Evolutionary conservation across 2,329 filamentous ascomycete genomes (phyloP).

Genomic region (Alternaria sp.): DNA sequence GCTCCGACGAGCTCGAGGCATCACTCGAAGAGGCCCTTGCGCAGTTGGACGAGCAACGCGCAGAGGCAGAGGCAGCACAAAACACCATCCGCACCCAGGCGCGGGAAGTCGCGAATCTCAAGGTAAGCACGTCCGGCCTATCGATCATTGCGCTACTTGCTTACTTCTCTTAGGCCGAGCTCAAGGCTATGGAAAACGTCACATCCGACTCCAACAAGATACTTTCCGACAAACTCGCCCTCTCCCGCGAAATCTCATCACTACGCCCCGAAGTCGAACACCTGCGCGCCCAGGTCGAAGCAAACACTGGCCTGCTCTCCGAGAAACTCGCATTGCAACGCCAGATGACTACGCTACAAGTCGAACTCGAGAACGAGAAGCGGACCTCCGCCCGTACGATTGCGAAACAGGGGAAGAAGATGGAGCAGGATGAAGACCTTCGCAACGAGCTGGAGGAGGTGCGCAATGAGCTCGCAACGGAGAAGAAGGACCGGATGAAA

Average conservation of each 20-base stretch:
- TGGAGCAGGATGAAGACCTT: conserved; percentile 56
- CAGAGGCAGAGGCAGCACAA: conserved; percentile 53
- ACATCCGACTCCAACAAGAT: conserved; percentile 74
- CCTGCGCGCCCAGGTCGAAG: conserved; percentile 62
- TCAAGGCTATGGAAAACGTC: conserved; percentile 70
- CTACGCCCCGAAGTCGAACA: conserved; percentile 69
- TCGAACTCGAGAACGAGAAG: conserved; percentile 83
- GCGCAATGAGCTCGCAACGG: conserved; percentile 54
- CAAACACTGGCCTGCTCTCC: conserved; percentile 71
- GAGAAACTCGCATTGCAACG: conserved; percentile 83
- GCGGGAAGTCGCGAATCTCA: conserved; percentile 63
- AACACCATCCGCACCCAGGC: conserved; percentile 59
- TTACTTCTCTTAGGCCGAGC: conserved; percentile 64
- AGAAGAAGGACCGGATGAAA: conserved; percentile 54
- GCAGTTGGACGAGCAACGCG: conserved; percentile 56
- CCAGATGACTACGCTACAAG: conserved; percentile 76
- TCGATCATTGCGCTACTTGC: conserved; percentile 39
- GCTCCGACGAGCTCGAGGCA: conserved; percentile 62
- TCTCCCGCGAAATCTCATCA: conserved; percentile 64
- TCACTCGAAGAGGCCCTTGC: conserved; percentile 56
- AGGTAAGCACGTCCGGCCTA: conserved; percentile 56
- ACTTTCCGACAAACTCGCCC: conserved; percentile 68
- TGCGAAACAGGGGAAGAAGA: conserved; percentile 57
- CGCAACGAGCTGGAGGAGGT: conserved; percentile 52
- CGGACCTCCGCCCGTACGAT: conserved; percentile 67